phyloP scores from a whole-genome alignment of 2,329 filamentous ascomycete genomes.

The Fusarium dlaminii region DNA sequence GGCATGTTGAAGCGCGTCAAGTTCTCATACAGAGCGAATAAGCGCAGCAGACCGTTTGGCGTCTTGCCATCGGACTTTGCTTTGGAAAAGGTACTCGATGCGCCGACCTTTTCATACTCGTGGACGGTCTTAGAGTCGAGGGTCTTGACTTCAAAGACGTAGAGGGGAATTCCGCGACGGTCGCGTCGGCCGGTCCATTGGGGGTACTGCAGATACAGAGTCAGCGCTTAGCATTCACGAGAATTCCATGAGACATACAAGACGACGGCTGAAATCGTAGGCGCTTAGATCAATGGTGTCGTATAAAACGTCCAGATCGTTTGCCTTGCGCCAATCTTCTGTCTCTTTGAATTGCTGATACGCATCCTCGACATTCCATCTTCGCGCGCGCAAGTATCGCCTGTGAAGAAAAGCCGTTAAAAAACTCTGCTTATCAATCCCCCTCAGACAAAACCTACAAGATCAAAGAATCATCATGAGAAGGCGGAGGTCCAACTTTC shows the following conservation, averaged over 20 bases:
- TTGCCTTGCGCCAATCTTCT: slow-evolving; percentile 85
- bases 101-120: slow-evolving; percentile 75
- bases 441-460: slow-evolving; percentile 62
- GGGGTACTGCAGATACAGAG: slow-evolving; percentile 71
- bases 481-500: slow-evolving; percentile 63
- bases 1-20: slow-evolving; percentile 88
- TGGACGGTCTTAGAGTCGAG: slow-evolving; percentile 84
- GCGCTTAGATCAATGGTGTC: slow-evolving; percentile 85
- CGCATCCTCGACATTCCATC: slow-evolving; percentile 81
- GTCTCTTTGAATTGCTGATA: slow-evolving; percentile 87
- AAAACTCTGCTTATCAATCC: slow-evolving; percentile 18
- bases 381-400: slow-evolving; percentile 85
- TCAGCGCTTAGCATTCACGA: slow-evolving; percentile 2
- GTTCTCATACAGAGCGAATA: slow-evolving; percentile 95
- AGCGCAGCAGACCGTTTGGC: slow-evolving; percentile 78
- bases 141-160: slow-evolving; percentile 86
- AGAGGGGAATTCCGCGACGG: slow-evolving; percentile 89
- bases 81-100: slow-evolving; percentile 66
- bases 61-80: slow-evolving; percentile 73
- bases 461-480: slow-evolving; percentile 78
- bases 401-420: slow-evolving; percentile 55
- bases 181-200: slow-evolving; percentile 95
- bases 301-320: slow-evolving; percentile 82
- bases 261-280: slow-evolving; percentile 80
- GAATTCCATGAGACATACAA: slow-evolving; percentile 61